Evolutionary conservation across 1,284 basidiomycete genomes (phyloP).

Genomic region (Acaromyces ingoldii): DNA sequence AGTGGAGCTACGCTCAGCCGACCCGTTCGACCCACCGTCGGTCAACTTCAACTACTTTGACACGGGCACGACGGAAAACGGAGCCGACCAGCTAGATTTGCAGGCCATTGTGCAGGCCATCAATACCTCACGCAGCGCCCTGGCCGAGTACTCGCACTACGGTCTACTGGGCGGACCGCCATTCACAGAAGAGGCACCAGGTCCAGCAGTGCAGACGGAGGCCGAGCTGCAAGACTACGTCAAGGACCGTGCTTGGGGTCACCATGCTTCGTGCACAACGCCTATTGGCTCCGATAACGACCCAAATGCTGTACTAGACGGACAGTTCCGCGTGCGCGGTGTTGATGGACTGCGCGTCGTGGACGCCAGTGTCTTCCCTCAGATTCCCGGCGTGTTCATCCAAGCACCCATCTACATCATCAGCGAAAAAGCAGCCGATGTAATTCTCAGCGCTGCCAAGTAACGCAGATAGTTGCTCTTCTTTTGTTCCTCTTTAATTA

Average conservation of each 20-base stretch:
- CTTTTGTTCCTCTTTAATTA: too few relatives aligned
- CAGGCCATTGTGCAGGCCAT: background rate
- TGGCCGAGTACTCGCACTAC: background rate
- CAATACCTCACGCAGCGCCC: background rate
- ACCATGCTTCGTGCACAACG: too few relatives aligned
- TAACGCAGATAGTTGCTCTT: too few relatives aligned
- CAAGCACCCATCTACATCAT: too few relatives aligned
- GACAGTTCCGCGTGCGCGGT: slow-evolving; percentile 57
- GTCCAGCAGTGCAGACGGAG: background rate
- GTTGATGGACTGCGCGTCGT: slow-evolving; percentile 55
- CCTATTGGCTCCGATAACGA: too few relatives aligned
- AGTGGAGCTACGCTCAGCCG: background rate
- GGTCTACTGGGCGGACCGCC: background rate
- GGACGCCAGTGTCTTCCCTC: slow-evolving; percentile 57
- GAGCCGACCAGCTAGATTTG: background rate
- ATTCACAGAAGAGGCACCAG: background rate
- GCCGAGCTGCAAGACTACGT: background rate
- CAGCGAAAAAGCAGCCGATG: too few relatives aligned
- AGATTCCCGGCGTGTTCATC: too few relatives aligned
- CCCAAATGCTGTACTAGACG: too few relatives aligned
- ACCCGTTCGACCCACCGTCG: background rate
- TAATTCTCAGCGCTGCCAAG: too few relatives aligned
- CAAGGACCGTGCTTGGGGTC: too few relatives aligned
- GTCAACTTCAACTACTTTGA: slow-evolving; percentile 7
- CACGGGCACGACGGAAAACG: too few relatives aligned